Base-by-base conservation (phyloP, 192 early-diverging fungal species). In the Funneliformis mosseae region DNA sequence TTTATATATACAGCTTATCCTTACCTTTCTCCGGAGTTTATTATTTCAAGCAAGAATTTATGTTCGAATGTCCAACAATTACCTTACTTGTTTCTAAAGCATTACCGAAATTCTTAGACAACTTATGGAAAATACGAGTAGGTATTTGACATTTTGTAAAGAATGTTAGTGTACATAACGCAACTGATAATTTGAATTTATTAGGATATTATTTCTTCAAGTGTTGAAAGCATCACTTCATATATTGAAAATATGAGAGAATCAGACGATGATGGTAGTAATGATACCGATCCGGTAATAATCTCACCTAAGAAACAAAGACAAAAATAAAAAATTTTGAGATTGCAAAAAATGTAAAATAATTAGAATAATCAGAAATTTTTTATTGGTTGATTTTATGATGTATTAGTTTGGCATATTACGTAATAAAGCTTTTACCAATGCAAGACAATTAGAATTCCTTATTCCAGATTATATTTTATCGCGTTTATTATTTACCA, bases 11-110 rank as follows among this genome's bases (percentile, higher is more conserved):
- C 23, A 62, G 61, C 10, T 63, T 63, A 63, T 63, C 25, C 6
- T 27, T 62, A 63, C 6, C 25, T 63, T 63, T 63, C 11, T 63
- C 25, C 8, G 2, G 5, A 27, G 25, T 63, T 63, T 63, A 63
- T 63, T 63, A 63, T 63, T 63, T 63, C 6, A 63, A 63, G 62
- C 25, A 63, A 63, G 62, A 63, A 63, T 63, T 63, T 27, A 63
- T 63, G 16, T 63, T 63, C 7, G 6, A 63, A 11, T 63, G 25
- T 27, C 11, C 23, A 63, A 63, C 23, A 63, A 63, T 63, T 63
- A 63, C n/a, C 7, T 63, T 63, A 63, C 2, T 63, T 63, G 2
- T 23, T 63, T 63, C 2, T 63, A 63, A 63, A 63, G 25, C 16
- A 63, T 63, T 63, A 63, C 61, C 21, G 14, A 62, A 62, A 62